Evolutionary conservation across 108 stramenopile species (phyloP).

Genomic region (Asterionellopsis glacialis): DNA sequence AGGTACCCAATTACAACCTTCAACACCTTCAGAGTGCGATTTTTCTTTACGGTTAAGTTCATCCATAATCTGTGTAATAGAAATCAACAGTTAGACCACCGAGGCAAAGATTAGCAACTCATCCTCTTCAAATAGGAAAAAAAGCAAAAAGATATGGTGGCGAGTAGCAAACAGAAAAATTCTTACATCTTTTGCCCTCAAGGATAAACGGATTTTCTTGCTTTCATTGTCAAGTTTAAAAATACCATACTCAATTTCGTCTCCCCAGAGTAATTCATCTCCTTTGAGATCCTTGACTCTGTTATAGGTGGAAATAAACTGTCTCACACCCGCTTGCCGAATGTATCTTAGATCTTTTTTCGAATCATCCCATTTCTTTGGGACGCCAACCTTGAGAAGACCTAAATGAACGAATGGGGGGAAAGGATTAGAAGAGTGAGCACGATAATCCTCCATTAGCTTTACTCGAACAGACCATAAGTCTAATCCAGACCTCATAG

Average conservation of each 20-base stretch:
- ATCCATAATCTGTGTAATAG: constrained; percentile 70
- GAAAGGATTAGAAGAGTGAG: background rate
- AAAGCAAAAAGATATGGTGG: background rate
- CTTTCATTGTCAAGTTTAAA: constrained; percentile 79
- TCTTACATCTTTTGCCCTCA: constrained; percentile 82
- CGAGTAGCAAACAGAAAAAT: background rate
- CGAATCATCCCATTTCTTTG: constrained; percentile 90
- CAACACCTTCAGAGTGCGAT: constrained; percentile 47
- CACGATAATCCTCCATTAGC: background rate
- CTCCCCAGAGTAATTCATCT: constrained; percentile 96
- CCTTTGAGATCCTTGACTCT: constrained; percentile 90
- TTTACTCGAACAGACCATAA: no score
- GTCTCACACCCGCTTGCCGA: constrained; percentile 88
- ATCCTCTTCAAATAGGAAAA: background rate
- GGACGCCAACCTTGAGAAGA: constrained; percentile 90
- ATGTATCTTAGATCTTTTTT: constrained; percentile 83
- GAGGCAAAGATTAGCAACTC: background rate
- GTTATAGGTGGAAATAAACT: constrained; percentile 94
- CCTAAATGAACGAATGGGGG: constrained; percentile 32
- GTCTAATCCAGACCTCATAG: no score
- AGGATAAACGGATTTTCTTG: constrained; percentile 77
- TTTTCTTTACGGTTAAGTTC: constrained; percentile 81
- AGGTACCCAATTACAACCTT: constrained; percentile 93
- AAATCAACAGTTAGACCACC: background rate
- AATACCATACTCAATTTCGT: constrained; percentile 97